Conservation (phyloP, 164 flowering plant genomes). For the Stephania cephalantha region DNA sequence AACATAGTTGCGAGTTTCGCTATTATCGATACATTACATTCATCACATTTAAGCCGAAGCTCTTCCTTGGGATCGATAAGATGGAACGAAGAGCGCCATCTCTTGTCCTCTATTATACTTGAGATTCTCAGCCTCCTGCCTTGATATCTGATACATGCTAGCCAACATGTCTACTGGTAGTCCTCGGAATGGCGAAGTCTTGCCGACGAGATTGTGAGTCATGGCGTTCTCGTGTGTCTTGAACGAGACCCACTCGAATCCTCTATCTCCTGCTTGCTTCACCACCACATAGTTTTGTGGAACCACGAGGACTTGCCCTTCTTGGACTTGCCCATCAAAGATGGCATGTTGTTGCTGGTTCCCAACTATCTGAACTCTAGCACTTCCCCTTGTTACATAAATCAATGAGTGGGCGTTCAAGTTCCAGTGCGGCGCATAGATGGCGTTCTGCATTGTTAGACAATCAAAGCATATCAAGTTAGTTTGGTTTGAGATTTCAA, state of each 20-base stretch:
- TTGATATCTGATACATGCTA: not conserved
- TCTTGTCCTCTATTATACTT: not conserved
- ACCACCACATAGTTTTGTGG: conserved; percentile 29
- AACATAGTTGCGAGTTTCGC: not conserved
- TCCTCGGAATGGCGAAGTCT: not conserved
- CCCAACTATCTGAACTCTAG: conserved; percentile 28
- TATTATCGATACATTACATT: not conserved
- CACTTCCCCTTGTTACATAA: conserved; percentile 41
- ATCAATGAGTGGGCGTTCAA: conserved; percentile 42
- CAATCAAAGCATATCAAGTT: too few species aligned
- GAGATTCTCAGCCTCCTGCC: not conserved
- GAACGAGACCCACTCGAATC: conserved; percentile 29
- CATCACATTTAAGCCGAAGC: not conserved
- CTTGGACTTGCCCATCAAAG: conserved; percentile 21
- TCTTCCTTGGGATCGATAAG: not conserved
- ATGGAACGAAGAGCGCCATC: not conserved
- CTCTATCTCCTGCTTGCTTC: conserved; percentile 23
- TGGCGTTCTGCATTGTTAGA: conserved; percentile 32
- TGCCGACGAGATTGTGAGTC: too few species aligned
- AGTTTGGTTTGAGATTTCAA: too few species aligned
- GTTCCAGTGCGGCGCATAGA: conserved; percentile 46
- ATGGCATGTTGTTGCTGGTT: conserved; percentile 12
- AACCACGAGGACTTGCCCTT: conserved; percentile 29
- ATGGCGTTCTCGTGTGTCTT: conserved; percentile 24
- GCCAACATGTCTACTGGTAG: not conserved